Percentiles rank a stretch among this genome's conserved stretches.
These are phyloP conservation scores for Apiotrichum veenhuisii DNA, from an alignment of 1,284 basidiomycete genomes.

Conservation along the genomic window DNA sequence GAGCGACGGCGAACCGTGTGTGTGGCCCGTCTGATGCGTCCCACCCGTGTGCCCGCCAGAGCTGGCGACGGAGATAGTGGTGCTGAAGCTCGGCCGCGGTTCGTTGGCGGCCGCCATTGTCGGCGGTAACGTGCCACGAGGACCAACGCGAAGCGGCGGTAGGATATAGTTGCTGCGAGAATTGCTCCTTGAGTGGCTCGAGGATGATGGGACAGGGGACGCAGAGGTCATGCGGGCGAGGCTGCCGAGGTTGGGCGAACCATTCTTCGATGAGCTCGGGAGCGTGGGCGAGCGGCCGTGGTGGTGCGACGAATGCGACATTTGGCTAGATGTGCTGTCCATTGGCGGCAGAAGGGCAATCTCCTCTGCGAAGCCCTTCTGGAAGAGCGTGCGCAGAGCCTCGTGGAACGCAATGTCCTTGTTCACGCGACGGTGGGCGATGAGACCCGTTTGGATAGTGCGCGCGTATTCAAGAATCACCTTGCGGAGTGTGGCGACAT, in stretches of 20 bases:
- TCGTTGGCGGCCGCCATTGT: not conserved
- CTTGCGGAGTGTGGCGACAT: constrained; percentile 65
- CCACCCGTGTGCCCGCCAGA: not conserved
- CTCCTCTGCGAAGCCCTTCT: constrained; percentile 84
- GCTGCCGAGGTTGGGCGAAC: not conserved
- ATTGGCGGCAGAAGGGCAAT: constrained; percentile 51
- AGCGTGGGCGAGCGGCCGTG: not conserved
- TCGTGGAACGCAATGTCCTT: constrained; percentile 90
- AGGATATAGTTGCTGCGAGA: constrained; percentile 11
- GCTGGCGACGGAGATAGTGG: constrained; percentile 8
- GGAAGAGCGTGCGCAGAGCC: constrained; percentile 81
- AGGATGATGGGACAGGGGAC: constrained; percentile 2
- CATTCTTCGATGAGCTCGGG: not conserved
- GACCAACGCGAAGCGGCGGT: constrained; percentile 17
- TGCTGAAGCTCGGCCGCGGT: constrained; percentile 11
- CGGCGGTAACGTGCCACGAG: not conserved
- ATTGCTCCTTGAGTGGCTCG: not conserved
- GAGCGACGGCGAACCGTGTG: constrained; percentile 5
- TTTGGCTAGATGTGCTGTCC: not conserved
- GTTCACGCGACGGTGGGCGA: constrained; percentile 67
- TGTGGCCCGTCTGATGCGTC: constrained; percentile 2
- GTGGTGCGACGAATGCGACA: not conserved
- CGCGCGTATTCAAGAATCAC: constrained; percentile 82
- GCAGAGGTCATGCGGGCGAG: constrained; percentile 1
- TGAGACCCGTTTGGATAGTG: constrained; percentile 76